Base-by-base conservation (phyloP, 2,329 filamentous ascomycete species). In the Stemphylium vesicarium region DNA sequence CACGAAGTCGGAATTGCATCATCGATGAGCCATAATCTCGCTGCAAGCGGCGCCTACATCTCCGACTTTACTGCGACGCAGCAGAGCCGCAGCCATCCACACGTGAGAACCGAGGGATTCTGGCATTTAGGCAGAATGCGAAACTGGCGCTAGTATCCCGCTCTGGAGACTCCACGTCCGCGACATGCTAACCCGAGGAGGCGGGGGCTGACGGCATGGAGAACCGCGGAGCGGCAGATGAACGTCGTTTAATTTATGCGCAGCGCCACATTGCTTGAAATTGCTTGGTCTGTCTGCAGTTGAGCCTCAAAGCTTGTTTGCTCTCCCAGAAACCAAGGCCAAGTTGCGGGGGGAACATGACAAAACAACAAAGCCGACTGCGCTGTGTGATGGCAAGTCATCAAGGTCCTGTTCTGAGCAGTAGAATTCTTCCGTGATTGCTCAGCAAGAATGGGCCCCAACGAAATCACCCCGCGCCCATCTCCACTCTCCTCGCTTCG, bases 161-260 rank as follows among this genome's bases (percentile, higher is more conserved):
- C 50, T 37, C 22, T 52, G 44, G 43, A 48, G 43, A 49, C 43
- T 53, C 50, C 44, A 38, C 50, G 42, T 31, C 31, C n/a, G n/a
- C 22, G 20, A 5, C 10, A 8, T 41, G 24, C 35, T 39, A 26
- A n/a, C 16, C 29, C 26, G 40, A 45, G 11, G 38, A 24, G 41
- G 37, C 35, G 32, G 50, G 43, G 44, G 22, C 37, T 50, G 38
- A 40, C 32, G 29, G 37, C 37, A 40, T 29, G n/a, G 26, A 29
- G 15, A 31, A 20, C 50, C 37, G 31, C 38, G 44, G 43, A 48
- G 20, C 43, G 50, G 43, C 38, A 37, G 22, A 48, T 49, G 22
- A 45, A 41, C 31, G 36, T 24, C 18, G 9, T 22, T 22, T 16
- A 47, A 53, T 53, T 3, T 31, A 37, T 29, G 4, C 31, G 20